phyloP scores from a whole-genome alignment of 306 rosid species.

The Quillaja saponaria region DNA sequence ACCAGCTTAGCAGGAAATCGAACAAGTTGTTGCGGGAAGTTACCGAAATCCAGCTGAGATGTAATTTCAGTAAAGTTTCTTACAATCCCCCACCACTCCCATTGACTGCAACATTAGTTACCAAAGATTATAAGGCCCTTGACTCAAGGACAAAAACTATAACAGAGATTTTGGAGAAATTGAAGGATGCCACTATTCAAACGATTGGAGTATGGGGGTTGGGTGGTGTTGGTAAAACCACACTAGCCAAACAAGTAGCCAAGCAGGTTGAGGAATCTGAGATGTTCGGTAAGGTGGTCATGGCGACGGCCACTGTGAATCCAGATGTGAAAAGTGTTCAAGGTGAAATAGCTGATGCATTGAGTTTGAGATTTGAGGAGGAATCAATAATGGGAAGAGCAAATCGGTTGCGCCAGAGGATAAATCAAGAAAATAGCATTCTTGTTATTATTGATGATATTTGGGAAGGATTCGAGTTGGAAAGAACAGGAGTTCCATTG shows the following conservation, averaged over 20 bases:
- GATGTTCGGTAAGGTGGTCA: neutral
- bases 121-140: neutral
- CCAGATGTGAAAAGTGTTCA: neutral
- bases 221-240: neutral
- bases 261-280: neutral
- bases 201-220: neutral
- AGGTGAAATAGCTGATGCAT: neutral
- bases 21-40: neutral
- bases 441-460: constrained; percentile 21
- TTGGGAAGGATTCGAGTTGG: neutral
- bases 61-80: neutral
- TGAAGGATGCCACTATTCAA: neutral
- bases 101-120: neutral
- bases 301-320: neutral
- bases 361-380: neutral
- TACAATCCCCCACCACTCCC: neutral
- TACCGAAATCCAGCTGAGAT: rapidly evolving
- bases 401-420: neutral
- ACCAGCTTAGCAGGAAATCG: neutral
- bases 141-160: neutral
- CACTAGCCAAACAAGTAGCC: neutral
- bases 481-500: neutral
- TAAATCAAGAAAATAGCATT: neutral
- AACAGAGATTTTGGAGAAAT: neutral
- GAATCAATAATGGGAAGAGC: neutral